Percentiles rank a stretch among this genome's conserved stretches.
Conservation (phyloP, 163 green algal species). For the Scenedesmus sp. region DNA sequence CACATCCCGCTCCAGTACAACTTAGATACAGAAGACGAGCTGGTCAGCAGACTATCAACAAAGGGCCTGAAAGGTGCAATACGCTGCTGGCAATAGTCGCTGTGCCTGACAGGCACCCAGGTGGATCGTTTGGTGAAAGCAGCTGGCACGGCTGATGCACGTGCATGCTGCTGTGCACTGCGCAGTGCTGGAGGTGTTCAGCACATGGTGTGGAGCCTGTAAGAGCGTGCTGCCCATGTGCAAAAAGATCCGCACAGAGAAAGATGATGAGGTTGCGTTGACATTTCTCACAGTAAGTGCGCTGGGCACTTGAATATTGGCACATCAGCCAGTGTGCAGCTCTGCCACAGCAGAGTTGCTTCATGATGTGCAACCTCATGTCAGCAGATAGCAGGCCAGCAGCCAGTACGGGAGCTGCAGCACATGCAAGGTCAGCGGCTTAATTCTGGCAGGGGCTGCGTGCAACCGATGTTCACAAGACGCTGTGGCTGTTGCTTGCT, state of each 20-base stretch:
- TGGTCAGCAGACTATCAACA: conserved; percentile 58
- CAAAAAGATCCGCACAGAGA: conserved; percentile 76
- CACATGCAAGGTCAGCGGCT: not conserved
- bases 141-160: not conserved
- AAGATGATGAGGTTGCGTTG: conserved; percentile 77
- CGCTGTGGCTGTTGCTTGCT: not conserved
- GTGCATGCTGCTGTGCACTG: not conserved
- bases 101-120: not conserved
- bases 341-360: not conserved
- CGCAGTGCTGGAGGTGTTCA: conserved; percentile 84
- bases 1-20: conserved; percentile 1
- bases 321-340: not conserved
- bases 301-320: not conserved
- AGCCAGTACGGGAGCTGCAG: not conserved
- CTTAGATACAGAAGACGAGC: conserved; percentile 53
- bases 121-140: not conserved
- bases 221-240: conserved; percentile 80
- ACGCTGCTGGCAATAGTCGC: not conserved
- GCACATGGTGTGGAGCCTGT: conserved; percentile 76
- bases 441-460: not conserved
- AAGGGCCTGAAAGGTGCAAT: conserved; percentile 70
- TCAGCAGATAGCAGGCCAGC: not conserved
- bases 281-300: conserved; percentile 74
- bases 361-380: no score
- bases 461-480: not conserved